Evolutionary conservation across 345 rosid genomes (phyloP), one percentile per base, ranked within the genome.

Genomic region (Triadica sebifera): DNA sequence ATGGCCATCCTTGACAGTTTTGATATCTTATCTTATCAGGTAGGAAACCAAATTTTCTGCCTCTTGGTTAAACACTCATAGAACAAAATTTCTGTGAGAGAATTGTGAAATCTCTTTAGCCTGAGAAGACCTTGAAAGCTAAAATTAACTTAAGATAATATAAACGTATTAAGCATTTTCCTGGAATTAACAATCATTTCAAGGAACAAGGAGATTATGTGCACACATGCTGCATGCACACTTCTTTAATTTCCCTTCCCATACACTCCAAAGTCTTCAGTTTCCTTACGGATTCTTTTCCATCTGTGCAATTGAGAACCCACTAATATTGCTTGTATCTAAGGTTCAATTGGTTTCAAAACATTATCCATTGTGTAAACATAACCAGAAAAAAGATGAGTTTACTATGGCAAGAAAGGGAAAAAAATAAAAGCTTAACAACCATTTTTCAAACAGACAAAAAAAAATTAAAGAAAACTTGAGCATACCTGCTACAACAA

Each of bases 401-500:
- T 43, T 43, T 20, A 16, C 6, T 38, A 38, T 22, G 38, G 19
- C 3, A 61, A 19, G 47, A 37, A 63, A 13, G 8, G 39, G 49
- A 13, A 10, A 41, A 45, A 62, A 29, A n/a, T n/a, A 38, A 63
- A 17, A 4, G 17, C 47, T 39, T 39, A 25, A 50, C 24, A 63
- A 43, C 34, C 29, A 61, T 72, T 24, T 59, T 16, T 20, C 34
- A n/a, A n/a, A n/a, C n/a, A n/a, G n/a, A n/a, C 34, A 53, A 5
- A 22, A 38, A 22, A 12, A 43, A 49, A 13, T 47, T 24, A 56
- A 19, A 58, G 81, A 46, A 76, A 11, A 39, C 11, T 61, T 25
- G 43, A 64, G 55, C 71, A 11, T 83, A 90, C 98, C 97, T 84
- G 98, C 97, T 74, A 93, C 88, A 57, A 90, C 91, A 20, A 85